Evolutionary conservation across 495 filamentous ascomycete genomes (phyloP).

Genomic region (Penicillium bovifimosum): DNA sequence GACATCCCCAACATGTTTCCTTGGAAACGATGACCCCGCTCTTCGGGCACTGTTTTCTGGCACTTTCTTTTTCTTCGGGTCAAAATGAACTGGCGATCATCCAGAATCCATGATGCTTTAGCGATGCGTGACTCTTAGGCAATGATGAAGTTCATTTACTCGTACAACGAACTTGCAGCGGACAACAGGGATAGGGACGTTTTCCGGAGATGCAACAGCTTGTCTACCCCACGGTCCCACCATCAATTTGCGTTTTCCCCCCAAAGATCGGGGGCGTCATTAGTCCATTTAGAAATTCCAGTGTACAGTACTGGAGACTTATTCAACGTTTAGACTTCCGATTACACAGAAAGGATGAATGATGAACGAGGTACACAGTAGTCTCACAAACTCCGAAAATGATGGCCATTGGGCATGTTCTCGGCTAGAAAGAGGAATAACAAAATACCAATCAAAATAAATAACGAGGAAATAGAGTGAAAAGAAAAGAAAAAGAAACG

Average conservation of each 20-base stretch:
- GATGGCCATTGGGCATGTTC: neutral
- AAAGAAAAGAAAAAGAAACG: neutral
- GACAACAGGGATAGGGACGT: neutral
- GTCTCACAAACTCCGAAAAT: neutral
- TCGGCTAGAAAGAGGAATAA: neutral
- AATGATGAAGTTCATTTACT: neutral
- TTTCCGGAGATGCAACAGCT: neutral
- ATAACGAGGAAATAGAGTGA: neutral
- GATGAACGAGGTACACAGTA: neutral
- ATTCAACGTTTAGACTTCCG: neutral
- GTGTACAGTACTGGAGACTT: neutral
- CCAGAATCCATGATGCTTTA: too few species aligned
- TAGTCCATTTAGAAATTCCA: constrained; percentile 8
- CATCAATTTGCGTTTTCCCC: neutral
- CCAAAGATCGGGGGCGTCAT: neutral
- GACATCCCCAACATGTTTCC: neutral
- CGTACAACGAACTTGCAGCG: neutral
- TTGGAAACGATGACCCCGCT: neutral
- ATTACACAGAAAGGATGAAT: neutral
- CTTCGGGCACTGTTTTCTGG: neutral
- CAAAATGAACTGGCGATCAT: too few species aligned
- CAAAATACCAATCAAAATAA: neutral
- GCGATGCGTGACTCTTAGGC: neutral
- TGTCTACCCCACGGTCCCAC: neutral
- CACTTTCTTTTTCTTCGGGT: too few species aligned